Percentiles rank a stretch among this genome's conserved stretches.
These are phyloP conservation scores for Termitomyces sp. DNA, from an alignment of 768 basidiomycete genomes.

Conservation along the genomic window DNA sequence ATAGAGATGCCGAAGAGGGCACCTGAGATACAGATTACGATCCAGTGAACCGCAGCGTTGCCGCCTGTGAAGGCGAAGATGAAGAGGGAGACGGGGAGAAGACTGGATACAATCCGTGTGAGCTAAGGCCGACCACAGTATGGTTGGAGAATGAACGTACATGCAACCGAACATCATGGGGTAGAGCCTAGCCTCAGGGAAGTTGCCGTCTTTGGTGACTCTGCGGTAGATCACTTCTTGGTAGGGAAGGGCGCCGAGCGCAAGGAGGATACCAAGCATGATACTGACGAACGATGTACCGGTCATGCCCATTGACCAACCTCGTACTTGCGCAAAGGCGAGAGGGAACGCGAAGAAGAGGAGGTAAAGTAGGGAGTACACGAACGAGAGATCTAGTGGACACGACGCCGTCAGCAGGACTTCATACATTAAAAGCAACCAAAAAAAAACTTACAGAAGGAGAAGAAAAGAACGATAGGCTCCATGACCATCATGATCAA, in stretches of 20 bases:
- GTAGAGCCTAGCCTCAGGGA: constrained; percentile 43
- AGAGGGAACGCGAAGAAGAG: constrained; percentile 46
- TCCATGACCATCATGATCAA: constrained; percentile 16
- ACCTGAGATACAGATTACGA: constrained; percentile 34
- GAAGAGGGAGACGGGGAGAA: constrained; percentile 40
- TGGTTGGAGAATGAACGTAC: constrained; percentile 21
- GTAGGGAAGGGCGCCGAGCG: constrained; percentile 28
- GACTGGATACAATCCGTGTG: constrained; percentile 5
- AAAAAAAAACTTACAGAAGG: constrained; percentile 11
- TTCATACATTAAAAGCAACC: neutral
- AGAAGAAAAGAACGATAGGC: constrained; percentile 17
- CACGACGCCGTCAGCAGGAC: neutral
- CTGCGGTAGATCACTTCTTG: constrained; percentile 35
- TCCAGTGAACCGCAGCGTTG: constrained; percentile 37
- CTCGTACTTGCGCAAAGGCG: constrained; percentile 37
- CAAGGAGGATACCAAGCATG: constrained; percentile 36
- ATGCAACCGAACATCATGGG: constrained; percentile 40
- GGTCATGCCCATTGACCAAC: constrained; percentile 37
- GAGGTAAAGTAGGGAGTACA: constrained; percentile 42
- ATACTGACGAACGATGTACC: constrained; percentile 46
- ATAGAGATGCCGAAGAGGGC: constrained; percentile 40
- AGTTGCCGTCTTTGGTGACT: constrained; percentile 33
- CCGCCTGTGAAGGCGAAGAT: constrained; percentile 45
- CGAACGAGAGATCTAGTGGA: constrained; percentile 38
- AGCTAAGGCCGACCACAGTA: neutral